Evolutionary conservation across 768 basidiomycete species (phyloP).

Genomic region (Pleurotus djamor): DNA sequence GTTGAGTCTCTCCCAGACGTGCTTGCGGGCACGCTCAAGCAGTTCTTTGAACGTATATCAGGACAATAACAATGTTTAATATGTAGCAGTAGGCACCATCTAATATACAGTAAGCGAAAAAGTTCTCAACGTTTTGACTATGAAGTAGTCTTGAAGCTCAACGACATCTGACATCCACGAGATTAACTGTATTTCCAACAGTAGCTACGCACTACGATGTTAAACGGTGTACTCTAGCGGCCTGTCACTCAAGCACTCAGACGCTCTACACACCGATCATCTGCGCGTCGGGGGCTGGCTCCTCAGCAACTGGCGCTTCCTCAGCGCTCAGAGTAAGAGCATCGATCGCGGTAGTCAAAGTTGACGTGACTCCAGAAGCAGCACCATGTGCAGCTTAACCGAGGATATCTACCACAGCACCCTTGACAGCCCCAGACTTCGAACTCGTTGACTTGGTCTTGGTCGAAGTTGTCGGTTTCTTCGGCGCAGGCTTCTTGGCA

Average conservation of each 20-base stretch:
- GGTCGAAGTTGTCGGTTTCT: too few species aligned
- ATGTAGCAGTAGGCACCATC: not conserved
- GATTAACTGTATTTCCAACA: too few species aligned
- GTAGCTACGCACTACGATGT: too few species aligned
- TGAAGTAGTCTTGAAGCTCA: too few species aligned
- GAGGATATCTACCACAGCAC: not conserved
- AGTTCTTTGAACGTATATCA: slow-evolving; percentile 86
- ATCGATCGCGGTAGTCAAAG: not conserved
- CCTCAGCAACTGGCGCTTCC: not conserved
- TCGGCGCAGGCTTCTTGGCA: not conserved
- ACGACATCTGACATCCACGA: too few species aligned
- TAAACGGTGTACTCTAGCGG: too few species aligned
- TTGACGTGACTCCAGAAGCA: not conserved
- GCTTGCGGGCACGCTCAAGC: slow-evolving; percentile 81
- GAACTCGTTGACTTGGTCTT: not conserved
- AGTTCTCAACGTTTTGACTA: too few species aligned
- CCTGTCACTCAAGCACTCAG: too few species aligned
- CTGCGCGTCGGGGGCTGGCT: not conserved
- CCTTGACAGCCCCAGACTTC: not conserved
- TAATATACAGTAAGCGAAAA: too few species aligned
- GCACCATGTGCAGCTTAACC: not conserved
- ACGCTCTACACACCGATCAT: not conserved
- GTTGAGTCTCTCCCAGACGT: slow-evolving; percentile 93
- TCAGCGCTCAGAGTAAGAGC: not conserved
- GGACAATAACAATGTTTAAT: slow-evolving; percentile 46